phyloP scores from a whole-genome alignment of 2,329 filamentous ascomycete genomes.

The Stemphylium vesicarium region DNA sequence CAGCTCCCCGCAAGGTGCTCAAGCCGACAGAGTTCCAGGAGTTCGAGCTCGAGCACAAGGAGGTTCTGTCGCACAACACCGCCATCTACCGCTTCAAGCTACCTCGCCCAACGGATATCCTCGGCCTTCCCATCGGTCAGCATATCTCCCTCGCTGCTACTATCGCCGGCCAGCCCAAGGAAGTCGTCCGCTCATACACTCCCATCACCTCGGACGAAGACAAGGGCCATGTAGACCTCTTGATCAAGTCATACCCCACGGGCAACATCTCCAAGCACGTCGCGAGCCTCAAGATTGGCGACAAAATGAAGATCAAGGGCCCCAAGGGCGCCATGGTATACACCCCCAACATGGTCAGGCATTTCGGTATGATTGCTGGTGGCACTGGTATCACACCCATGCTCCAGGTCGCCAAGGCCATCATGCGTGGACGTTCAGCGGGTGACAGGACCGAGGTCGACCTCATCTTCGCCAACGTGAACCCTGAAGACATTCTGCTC shows the following conservation, averaged over 20 bases:
- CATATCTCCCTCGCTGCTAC: constrained; percentile 90
- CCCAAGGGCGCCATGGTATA: constrained; percentile 99
- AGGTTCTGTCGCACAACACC: constrained; percentile 94
- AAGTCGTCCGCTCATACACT: constrained; percentile 52
- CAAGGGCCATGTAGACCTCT: constrained; percentile 89
- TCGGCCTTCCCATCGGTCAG: constrained; percentile 96
- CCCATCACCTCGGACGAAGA: constrained; percentile 51
- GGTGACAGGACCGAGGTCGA: constrained; percentile 86
- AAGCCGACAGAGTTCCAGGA: constrained; percentile 89
- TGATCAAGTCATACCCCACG: constrained; percentile 97
- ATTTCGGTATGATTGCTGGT: constrained; percentile 97
- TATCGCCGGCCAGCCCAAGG: constrained; percentile 47
- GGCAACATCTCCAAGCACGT: constrained; percentile 97
- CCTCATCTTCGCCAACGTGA: constrained; percentile 96
- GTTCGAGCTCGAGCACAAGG: constrained; percentile 94
- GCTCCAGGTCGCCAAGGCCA: constrained; percentile 93
- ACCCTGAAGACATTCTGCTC: constrained; percentile 88
- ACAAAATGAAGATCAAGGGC: constrained; percentile 84
- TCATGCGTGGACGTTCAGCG: constrained; percentile 73
- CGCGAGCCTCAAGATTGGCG: constrained; percentile 77
- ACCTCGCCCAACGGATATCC: constrained; percentile 76
- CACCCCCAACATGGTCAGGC: constrained; percentile 92
- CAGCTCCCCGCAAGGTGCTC: constrained; percentile 67
- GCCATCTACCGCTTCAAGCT: constrained; percentile 97
- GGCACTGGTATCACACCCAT: constrained; percentile 98